A percentile compares a stretch with the other conserved stretches of the same genome.
Conservation (phyloP, 2,329 filamentous ascomycete species). For the Aspergillus bombycis region DNA sequence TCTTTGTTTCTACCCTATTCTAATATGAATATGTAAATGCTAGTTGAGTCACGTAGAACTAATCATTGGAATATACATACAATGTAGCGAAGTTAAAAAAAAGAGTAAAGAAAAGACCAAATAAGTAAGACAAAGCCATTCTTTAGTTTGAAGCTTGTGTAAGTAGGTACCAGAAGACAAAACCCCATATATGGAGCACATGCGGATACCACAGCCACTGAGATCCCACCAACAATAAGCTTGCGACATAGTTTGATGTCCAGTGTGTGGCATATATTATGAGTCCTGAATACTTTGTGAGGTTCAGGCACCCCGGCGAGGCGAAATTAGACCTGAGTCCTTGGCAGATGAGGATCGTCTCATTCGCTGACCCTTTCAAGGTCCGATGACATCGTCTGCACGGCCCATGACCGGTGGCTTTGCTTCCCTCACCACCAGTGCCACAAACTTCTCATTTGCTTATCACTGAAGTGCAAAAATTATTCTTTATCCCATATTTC, state of each 20-base stretch:
- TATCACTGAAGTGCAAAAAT: constrained; percentile 4
- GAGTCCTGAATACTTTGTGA: neutral
- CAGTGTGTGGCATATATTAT: neutral
- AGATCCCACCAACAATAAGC: neutral
- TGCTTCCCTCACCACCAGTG: constrained; percentile 23
- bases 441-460: constrained; percentile 17
- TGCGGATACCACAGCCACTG: neutral
- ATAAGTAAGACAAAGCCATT: constrained; percentile 1
- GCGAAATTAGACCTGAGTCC: constrained; percentile 13
- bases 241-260: neutral
- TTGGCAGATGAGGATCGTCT: constrained; percentile 60
- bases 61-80: neutral
- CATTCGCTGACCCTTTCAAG: constrained; percentile 42
- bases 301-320: constrained; percentile 19
- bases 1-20: neutral
- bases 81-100: neutral
- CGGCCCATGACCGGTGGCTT: constrained; percentile 28
- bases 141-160: constrained; percentile 2
- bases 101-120: neutral
- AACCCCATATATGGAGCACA: constrained; percentile 1
- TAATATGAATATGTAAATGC: neutral
- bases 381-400: constrained; percentile 39
- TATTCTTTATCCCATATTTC: neutral
- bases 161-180: neutral
- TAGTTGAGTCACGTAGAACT: neutral